These are phyloP conservation scores for Thecaphora thlaspeos DNA, from an alignment of 1,284 basidiomycete genomes.

Conservation along the genomic window DNA sequence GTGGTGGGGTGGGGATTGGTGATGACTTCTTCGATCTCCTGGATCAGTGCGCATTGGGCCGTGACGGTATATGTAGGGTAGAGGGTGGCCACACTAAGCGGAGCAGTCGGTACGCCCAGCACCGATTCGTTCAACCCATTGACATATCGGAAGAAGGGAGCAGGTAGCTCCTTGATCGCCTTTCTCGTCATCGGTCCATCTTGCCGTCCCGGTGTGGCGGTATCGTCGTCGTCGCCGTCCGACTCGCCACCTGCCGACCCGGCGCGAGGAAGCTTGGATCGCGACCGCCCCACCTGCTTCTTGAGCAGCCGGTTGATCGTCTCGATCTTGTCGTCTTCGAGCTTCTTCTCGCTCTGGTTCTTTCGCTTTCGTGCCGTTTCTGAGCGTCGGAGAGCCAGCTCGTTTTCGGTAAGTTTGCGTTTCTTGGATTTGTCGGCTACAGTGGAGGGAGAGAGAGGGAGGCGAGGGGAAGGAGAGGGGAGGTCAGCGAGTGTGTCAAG, in stretches of 20 bases:
- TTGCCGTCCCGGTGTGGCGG: neutral
- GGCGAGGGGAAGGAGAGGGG: neutral
- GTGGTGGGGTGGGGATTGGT: too few relatives aligned
- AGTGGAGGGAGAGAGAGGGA: neutral
- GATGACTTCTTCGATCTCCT: too few relatives aligned
- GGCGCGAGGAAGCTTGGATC: slow-evolving; percentile 33
- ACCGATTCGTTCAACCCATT: too few relatives aligned
- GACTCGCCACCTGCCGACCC: slow-evolving; percentile 7
- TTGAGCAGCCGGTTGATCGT: slow-evolving; percentile 86
- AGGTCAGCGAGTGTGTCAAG: neutral
- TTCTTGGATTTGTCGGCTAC: slow-evolving; percentile 58
- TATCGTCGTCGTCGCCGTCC: slow-evolving; percentile 2
- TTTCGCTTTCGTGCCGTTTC: slow-evolving; percentile 82
- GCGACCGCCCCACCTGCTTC: slow-evolving; percentile 62
- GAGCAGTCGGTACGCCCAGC: slow-evolving; percentile 16
- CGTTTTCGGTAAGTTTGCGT: slow-evolving; percentile 71
- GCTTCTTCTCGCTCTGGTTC: slow-evolving; percentile 81
- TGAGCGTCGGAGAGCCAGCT: slow-evolving; percentile 75
- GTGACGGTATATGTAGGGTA: slow-evolving; percentile 8
- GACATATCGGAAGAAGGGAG: slow-evolving; percentile 18
- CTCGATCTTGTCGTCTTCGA: slow-evolving; percentile 86
- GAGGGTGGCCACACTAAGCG: slow-evolving; percentile 11
- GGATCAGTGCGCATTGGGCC: slow-evolving; percentile 15
- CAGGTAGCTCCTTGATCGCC: slow-evolving; percentile 28
- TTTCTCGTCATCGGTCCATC: slow-evolving; percentile 8